Conservation (phyloP, 108 stramenopile species). For the Ochromonas danica region DNA sequence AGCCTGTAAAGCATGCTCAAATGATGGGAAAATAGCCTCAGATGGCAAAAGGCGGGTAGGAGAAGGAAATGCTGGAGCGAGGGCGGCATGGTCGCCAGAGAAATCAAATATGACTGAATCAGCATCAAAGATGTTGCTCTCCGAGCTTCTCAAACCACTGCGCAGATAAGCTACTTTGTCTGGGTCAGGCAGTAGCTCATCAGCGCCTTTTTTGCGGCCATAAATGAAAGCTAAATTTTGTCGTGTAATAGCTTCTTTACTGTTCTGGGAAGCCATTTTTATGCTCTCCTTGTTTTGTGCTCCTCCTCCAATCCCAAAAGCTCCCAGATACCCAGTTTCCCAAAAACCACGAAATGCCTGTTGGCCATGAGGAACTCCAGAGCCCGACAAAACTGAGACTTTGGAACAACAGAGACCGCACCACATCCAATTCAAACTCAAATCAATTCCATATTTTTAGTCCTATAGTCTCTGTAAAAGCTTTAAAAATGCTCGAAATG, state of each 20-base stretch:
- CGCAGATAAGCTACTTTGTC: neutral
- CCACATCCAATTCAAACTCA: no score
- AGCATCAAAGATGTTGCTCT: neutral
- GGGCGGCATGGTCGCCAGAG: neutral
- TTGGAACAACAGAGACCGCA: no score
- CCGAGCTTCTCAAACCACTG: neutral
- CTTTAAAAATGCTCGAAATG: no score
- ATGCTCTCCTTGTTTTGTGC: no score
- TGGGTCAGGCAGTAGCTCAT: neutral
- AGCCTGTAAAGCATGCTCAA: slow-evolving; percentile 1
- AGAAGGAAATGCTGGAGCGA: neutral
- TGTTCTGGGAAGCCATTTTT: no score
- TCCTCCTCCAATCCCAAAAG: no score
- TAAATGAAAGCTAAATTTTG: neutral
- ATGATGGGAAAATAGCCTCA: neutral
- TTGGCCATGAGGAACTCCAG: no score
- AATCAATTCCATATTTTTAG: no score
- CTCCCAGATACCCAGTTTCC: no score
- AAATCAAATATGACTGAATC: neutral
- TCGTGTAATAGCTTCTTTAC: neutral
- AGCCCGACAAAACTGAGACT: no score
- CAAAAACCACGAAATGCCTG: no score
- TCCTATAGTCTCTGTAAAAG: no score
- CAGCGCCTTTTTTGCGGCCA: neutral
- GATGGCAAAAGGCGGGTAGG: neutral